Evolutionary conservation across 2,329 filamentous ascomycete species (phyloP).

Genomic region (Phaeosphaeriaceae sp.): DNA sequence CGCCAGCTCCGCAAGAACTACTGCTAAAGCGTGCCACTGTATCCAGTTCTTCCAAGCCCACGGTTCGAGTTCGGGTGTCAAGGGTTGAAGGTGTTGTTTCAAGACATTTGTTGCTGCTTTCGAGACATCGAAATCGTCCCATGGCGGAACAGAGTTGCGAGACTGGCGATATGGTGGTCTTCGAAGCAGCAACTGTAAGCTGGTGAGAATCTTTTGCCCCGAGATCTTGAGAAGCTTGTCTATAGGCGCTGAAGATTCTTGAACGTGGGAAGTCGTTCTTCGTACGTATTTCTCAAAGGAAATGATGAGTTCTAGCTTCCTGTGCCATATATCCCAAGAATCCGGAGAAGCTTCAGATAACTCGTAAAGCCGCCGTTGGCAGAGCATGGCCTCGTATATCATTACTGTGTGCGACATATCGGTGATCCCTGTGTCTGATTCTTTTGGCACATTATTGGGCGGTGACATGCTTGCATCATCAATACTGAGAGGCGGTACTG

Average conservation of each 20-base stretch:
- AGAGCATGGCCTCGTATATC: constrained; percentile 10
- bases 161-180: constrained; percentile 11
- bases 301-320: neutral
- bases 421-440: neutral
- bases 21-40: constrained; percentile 21
- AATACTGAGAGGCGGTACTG: neutral
- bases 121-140: constrained; percentile 14
- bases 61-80: constrained; percentile 3
- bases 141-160: constrained; percentile 7
- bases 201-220: constrained; percentile 5
- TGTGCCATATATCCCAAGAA: constrained; percentile 1
- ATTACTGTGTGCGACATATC: constrained; percentile 10
- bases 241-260: neutral
- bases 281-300: neutral
- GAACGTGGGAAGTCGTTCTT: neutral
- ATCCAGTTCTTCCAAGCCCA: constrained; percentile 24
- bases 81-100: constrained; percentile 9
- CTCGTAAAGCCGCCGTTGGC: constrained; percentile 4
- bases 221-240: neutral
- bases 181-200: constrained; percentile 10
- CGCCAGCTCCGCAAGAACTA: constrained; percentile 16
- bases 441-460: neutral
- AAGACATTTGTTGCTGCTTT: constrained; percentile 8
- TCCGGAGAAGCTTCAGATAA: neutral
- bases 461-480: neutral